Conservation (phyloP, 2,329 filamentous ascomycete species). For the Ceratocystis variospora region DNA sequence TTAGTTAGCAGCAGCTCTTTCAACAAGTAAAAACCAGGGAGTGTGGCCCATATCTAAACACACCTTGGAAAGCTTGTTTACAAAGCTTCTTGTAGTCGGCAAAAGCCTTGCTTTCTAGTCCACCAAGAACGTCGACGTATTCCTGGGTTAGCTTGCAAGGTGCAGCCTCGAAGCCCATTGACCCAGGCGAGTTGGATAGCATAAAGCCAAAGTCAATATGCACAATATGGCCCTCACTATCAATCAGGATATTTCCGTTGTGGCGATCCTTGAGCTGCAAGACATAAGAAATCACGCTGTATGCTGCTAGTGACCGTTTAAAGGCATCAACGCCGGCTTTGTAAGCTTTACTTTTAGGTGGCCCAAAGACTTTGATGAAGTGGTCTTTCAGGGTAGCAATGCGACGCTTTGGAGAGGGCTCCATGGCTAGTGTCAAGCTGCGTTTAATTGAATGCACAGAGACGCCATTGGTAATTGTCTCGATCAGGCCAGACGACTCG, state of each 20-base stretch:
- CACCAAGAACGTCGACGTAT: slow-evolving; percentile 72
- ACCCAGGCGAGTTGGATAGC: slow-evolving; percentile 73
- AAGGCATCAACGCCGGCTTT: slow-evolving; percentile 63
- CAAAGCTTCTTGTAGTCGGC: slow-evolving; percentile 64
- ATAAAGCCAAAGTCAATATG: slow-evolving; percentile 88
- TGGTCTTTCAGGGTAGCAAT: slow-evolving; percentile 73
- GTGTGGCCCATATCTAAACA: slow-evolving; percentile 22
- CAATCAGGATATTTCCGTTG: slow-evolving; percentile 75
- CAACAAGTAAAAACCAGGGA: neutral
- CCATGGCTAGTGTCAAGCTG: slow-evolving; percentile 58
- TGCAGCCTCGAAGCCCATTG: slow-evolving; percentile 72
- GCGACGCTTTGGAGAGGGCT: slow-evolving; percentile 38
- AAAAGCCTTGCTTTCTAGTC: slow-evolving; percentile 54
- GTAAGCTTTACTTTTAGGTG: slow-evolving; percentile 54
- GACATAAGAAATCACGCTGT: slow-evolving; percentile 73
- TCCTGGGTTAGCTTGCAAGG: slow-evolving; percentile 79
- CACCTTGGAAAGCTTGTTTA: slow-evolving; percentile 72
- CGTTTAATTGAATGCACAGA: slow-evolving; percentile 77
- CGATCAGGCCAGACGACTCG: slow-evolving; percentile 70
- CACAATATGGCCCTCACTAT: slow-evolving; percentile 73
- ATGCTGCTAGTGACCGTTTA: slow-evolving; percentile 67
- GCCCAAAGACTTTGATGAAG: slow-evolving; percentile 66
- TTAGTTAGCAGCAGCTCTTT: slow-evolving; percentile 19
- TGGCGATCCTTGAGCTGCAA: slow-evolving; percentile 76
- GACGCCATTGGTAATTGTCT: slow-evolving; percentile 79